Evolutionary conservation across 306 rosid species (phyloP), one percentile per base, ranked within the genome.

Genomic region (Gillenia trifoliata): DNA sequence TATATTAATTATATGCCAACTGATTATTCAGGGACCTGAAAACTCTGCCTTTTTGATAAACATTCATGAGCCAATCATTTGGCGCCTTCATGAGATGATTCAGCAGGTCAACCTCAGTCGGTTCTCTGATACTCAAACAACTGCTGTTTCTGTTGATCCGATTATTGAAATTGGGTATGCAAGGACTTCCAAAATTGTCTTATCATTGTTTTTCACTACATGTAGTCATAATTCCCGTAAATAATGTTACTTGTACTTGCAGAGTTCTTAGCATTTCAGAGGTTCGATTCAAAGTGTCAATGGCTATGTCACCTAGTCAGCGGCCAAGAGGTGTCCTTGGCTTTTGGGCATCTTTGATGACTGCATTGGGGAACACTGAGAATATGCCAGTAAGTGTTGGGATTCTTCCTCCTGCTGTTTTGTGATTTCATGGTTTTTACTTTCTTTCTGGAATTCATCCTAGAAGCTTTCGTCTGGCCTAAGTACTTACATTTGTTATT

Each of bases 291-390:
- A 90, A 81, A 86, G 91, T 92, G 68, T 88, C 98, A 2, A 92
- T 92, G 98, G 82, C 92, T 50, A 92, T 92, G 98, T 90, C 96
- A 49, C 98, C 96, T 66, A 83, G 95, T 82, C 98, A 90, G 79
- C 92, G 98, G 64, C 98, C 96, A 29, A 87, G 90, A 76, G 98
- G 98, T 45, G 98, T 92, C 43, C 97, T 94, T 74, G 99, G 99
- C 52, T 94, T 94, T 80, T 94, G 97, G 97, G 91, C 99, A 74
- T 94, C 99, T 70, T 89, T 94, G 78, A 94, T 94, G 99, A 94
- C 99, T 78, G 99, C 99, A 40, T 81, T 94, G 84, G 97, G 99
- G 40, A 94, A 94, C 89, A 94, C 89, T 11, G 97, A 94, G 86
- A 91, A 90, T 76, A 94, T 94, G 99, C 89, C 96, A n/a, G 97